Base-by-base conservation (phyloP, 805 yeast genomes). In the Candida insectorum region DNA sequence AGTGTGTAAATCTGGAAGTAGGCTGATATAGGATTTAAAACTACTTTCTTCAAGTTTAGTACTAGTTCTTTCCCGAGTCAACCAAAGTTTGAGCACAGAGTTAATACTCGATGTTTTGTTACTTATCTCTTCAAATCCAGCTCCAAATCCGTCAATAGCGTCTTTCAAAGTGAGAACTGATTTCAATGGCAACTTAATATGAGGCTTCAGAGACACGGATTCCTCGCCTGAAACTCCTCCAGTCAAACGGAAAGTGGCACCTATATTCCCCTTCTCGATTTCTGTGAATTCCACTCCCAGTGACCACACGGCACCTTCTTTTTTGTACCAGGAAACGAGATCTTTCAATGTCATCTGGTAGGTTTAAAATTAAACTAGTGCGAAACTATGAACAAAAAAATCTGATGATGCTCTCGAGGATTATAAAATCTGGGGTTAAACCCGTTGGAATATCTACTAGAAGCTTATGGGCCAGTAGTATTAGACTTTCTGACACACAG, bases 1-100 rank as follows among this genome's bases (percentile, higher is more conserved):
- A 5, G 62, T 58, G 2, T 48, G 52, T 8, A 71, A 59, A 4
- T 55, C 46, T 2, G 68, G 73, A 20, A 69, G 56, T 7, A 56
- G 31, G 5, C 39, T 33, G 4, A 69, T 31, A 41, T 68, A 68
- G 1, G 57, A 50, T 20, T 34, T 22, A 47, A 30, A 62, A 33
- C 45, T 48, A 3, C 62, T 52, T n/a, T 42, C 31, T n/a, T 21
- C 14, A 3, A 47, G 23, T 9, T 25, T 31, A 7, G n/a, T 24
- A 10, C 26, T 12, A 5, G 49, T 37, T 24, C 61, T 43, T 34
- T 56, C 68, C 14, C 54, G 40, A 25, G 62, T 54, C 48, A 66
- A 52, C 33, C 38, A 63, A 20, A 66, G 38, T 44, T 66, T 66
- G 25, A 61, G 42, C n/a, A 62, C 36, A 3, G 58, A 36, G 36